These are phyloP conservation scores for Candida sp. DNA, from an alignment of 1,139 yeast genomes.

Conservation along the genomic window DNA sequence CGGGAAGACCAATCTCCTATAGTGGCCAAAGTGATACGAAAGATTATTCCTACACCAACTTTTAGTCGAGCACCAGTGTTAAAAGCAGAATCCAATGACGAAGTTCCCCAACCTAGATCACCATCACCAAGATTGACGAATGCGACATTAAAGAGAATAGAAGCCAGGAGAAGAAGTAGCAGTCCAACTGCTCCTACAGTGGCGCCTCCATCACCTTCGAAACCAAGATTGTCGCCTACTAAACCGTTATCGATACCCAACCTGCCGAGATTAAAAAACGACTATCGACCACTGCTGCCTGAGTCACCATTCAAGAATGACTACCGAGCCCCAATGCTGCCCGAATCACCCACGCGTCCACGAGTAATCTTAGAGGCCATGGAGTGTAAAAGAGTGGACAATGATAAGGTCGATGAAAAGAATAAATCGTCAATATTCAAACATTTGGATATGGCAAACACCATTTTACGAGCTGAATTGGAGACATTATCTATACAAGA, in stretches of 20 bases:
- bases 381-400: neutral
- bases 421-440: neutral
- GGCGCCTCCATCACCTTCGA: constrained; percentile 5
- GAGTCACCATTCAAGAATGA: neutral
- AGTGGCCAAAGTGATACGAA: constrained; percentile 29
- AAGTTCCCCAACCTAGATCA: constrained; percentile 5
- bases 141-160: constrained; percentile 32
- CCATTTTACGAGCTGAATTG: neutral
- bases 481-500: constrained; percentile 9
- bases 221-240: constrained; percentile 4
- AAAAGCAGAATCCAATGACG: constrained; percentile 1
- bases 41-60: constrained; percentile 24
- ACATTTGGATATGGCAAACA: constrained; percentile 1
- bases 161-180: constrained; percentile 15
- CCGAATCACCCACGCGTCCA: constrained; percentile 5
- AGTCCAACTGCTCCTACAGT: constrained; percentile 4
- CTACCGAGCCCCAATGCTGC: neutral
- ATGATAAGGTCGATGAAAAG: neutral
- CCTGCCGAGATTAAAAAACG: constrained; percentile 1
- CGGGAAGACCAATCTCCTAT: constrained; percentile 12
- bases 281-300: neutral
- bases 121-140: constrained; percentile 19
- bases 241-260: constrained; percentile 3
- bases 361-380: constrained; percentile 3
- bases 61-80: constrained; percentile 5